phyloP scores from a whole-genome alignment of 176 grass and related monocot species.

The Eragrostis nindensis region DNA sequence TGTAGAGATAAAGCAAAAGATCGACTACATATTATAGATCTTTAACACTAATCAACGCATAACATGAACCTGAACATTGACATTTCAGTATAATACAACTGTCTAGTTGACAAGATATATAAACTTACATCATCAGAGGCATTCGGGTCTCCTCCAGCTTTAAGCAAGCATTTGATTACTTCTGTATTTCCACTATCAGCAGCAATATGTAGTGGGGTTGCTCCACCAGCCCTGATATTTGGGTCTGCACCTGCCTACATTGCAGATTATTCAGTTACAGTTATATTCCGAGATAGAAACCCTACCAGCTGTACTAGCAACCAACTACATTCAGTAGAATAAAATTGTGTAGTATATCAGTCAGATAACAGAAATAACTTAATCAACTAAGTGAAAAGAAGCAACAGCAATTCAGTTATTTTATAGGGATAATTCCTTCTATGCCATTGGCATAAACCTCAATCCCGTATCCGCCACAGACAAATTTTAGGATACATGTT shows the following conservation, averaged over 20 bases:
- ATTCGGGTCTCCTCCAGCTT: constrained; percentile 83
- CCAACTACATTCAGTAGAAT: not conserved
- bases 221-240: constrained; percentile 86
- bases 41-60: not conserved
- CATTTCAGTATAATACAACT: constrained; percentile 8
- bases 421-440: too few relatives aligned
- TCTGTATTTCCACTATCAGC: constrained; percentile 74
- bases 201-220: constrained; percentile 89
- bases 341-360: not conserved
- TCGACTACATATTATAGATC: not conserved
- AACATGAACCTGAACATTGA: not conserved
- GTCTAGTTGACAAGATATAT: not conserved
- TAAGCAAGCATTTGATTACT: constrained; percentile 73
- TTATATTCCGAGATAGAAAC: constrained; percentile 1
- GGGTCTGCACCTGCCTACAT: constrained; percentile 82
- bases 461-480: too few relatives aligned
- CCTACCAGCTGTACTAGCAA: constrained; percentile 15
- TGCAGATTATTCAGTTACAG: constrained; percentile 21
- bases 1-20: not conserved
- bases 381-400: not conserved
- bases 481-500: too few relatives aligned
- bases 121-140: constrained; percentile 74
- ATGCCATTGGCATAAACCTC: too few relatives aligned
- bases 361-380: constrained; percentile 13
- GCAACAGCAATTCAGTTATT: not conserved